A percentile compares a stretch with the other conserved stretches of the same genome.
Conservation (phyloP, 169 alveolate species). For the Plasmodium coatneyi region DNA sequence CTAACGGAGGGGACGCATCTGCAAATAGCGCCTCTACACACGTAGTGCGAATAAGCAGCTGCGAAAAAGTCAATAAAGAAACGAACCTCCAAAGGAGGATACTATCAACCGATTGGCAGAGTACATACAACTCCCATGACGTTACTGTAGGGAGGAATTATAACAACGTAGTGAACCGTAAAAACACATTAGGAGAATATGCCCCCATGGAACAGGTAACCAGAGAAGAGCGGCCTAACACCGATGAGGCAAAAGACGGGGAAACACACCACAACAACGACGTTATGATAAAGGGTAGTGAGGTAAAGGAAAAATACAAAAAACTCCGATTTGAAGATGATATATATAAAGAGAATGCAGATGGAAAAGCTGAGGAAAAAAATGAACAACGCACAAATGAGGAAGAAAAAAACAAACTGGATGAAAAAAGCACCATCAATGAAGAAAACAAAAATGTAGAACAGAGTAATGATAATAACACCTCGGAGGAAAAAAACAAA, state of each 20-base stretch:
- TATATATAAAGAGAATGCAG: neutral
- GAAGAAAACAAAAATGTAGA: neutral
- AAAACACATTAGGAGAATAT: neutral
- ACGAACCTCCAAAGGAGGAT: neutral
- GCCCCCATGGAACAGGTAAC: neutral
- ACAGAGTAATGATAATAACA: neutral
- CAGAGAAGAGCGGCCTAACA: neutral
- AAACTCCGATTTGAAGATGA: neutral
- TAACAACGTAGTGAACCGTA: neutral
- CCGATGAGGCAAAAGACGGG: neutral
- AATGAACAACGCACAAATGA: neutral
- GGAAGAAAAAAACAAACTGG: neutral
- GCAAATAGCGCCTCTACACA: neutral
- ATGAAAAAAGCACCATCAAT: neutral
- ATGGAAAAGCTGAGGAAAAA: neutral
- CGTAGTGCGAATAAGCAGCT: neutral
- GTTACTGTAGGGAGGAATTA: neutral
- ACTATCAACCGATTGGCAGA: neutral
- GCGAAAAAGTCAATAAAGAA: neutral
- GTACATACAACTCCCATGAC: neutral
- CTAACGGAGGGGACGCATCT: neutral
- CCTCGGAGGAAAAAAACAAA: neutral
- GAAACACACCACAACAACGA: neutral
- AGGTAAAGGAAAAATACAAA: slow-evolving; percentile 1
- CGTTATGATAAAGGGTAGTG: neutral